These are phyloP conservation scores for Pezicula radicicola DNA, from an alignment of 2,329 filamentous ascomycete species.

Conservation along the genomic window DNA sequence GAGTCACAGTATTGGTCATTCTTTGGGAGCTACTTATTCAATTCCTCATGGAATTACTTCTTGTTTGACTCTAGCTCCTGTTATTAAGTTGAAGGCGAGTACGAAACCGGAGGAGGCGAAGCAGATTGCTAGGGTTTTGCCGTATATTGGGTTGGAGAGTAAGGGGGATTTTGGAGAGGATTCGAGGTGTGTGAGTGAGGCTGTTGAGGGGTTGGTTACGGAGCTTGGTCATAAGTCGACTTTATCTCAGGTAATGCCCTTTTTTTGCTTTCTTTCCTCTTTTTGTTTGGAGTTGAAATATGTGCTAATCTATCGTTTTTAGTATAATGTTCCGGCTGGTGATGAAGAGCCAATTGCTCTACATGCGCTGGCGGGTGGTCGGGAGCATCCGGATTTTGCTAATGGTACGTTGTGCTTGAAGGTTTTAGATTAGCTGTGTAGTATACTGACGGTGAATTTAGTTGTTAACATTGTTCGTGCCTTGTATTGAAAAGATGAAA, in stretches of 20 bases:
- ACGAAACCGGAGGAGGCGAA: constrained; percentile 36
- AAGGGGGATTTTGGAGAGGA: constrained; percentile 38
- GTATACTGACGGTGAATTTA: constrained; percentile 3
- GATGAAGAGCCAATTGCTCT: constrained; percentile 15
- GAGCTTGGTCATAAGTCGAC: constrained; percentile 40
- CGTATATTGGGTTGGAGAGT: constrained; percentile 36
- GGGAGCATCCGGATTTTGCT: constrained; percentile 15
- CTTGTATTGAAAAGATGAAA: constrained; percentile 9
- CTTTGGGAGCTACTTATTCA: constrained; percentile 49
- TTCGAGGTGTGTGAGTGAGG: constrained; percentile 40
- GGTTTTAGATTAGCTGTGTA: background rate
- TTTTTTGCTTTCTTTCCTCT: constrained; percentile 37
- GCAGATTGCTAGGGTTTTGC: constrained; percentile 40
- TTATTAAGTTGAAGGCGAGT: constrained; percentile 48
- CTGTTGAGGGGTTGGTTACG: constrained; percentile 39
- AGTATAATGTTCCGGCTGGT: constrained; percentile 17
- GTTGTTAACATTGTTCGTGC: constrained; percentile 15
- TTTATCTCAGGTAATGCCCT: constrained; percentile 38
- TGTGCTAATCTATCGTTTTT: background rate
- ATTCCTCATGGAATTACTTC: constrained; percentile 56
- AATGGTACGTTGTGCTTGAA: constrained; percentile 5
- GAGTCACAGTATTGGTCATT: constrained; percentile 44
- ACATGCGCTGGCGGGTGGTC: constrained; percentile 14
- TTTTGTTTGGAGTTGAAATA: background rate
- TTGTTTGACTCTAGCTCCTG: constrained; percentile 50